Evolutionary conservation across 192 early-diverging fungal genomes (phyloP), one percentile per base, ranked within the genome.

Genomic region (Endogone sp.): DNA sequence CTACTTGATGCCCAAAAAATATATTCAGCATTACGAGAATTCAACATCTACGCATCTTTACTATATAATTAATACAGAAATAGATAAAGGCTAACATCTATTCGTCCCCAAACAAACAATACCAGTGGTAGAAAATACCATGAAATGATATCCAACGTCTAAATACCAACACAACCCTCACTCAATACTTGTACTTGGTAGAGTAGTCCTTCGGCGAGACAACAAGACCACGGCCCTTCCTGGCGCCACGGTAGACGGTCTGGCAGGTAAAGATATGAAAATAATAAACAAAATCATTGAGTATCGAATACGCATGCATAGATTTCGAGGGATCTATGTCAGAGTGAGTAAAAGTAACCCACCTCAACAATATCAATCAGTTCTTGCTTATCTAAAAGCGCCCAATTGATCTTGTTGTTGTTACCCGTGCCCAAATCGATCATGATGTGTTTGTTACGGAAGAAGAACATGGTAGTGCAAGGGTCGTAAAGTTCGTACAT

Each of bases 401-500:
- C 86, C 96, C 96, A 97, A 70, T 95, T 93, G 75, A 99, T 93
- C 79, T 99, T 99, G 82, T 99, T 99, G 84, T 99, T 99, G 76
- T 99, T 96, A 65, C 98, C 98, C 0, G 98, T 99, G 20, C 98
- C 98, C 30, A 98, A 75, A 88, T 99, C 98, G 26, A 99, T 87
- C 95, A 97, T 95, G 68, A 99, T 98, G 66, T 98, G 98, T 78
- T 96, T 95, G 81, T 98, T 98, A 28, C 93, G 75, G 70, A 86
- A 93, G 69, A 95, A 98, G 81, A 99, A 97, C 98, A 99, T 99
- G 28, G 91, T 85, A 4, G 98, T 98, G 79, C 96, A 99, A 3
- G 92, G 93, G 72, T 99, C 98, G 80, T 98, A 99, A 31, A 98
- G 79, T 81, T 99, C 97, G 82, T 99, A 99, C 96, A 99, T 98